These are phyloP conservation scores for Boletus reticuloceps DNA, from an alignment of 768 basidiomycete species.

Conservation along the genomic window DNA sequence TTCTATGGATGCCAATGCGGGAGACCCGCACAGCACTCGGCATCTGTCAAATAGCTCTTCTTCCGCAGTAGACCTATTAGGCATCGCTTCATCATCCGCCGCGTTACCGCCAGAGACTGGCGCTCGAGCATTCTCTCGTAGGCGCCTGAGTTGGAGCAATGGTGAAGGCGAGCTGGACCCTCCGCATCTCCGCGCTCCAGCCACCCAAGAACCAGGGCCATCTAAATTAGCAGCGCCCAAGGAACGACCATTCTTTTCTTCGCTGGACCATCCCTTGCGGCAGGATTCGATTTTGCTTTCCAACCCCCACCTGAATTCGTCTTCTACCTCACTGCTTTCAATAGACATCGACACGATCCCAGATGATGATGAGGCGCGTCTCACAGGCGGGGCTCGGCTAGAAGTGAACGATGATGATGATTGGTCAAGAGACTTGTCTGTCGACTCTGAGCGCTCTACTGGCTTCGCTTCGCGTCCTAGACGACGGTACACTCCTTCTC, in stretches of 20 bases:
- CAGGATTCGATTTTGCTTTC: slow-evolving; percentile 38
- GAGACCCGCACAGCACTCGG: background rate
- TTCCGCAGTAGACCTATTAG: slow-evolving; percentile 53
- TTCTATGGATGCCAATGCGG: slow-evolving; percentile 13
- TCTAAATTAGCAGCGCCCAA: slow-evolving; percentile 20
- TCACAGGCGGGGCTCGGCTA: slow-evolving; percentile 48
- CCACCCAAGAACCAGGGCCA: slow-evolving; percentile 19
- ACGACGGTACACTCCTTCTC: slow-evolving; percentile 48
- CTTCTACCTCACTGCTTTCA: slow-evolving; percentile 51
- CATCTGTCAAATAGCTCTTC: slow-evolving; percentile 40
- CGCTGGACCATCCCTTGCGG: slow-evolving; percentile 34
- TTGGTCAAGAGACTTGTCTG: slow-evolving; percentile 21
- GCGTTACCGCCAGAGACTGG: slow-evolving; percentile 29
- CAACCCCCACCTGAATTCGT: slow-evolving; percentile 45
- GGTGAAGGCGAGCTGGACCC: slow-evolving; percentile 47
- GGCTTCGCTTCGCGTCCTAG: slow-evolving; percentile 38
- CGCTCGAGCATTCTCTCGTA: slow-evolving; percentile 39
- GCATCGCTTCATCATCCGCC: slow-evolving; percentile 36
- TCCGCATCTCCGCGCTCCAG: slow-evolving; percentile 21
- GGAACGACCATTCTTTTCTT: slow-evolving; percentile 48
- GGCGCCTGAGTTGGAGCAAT: slow-evolving; percentile 59
- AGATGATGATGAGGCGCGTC: slow-evolving; percentile 58
- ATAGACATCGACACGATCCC: slow-evolving; percentile 36
- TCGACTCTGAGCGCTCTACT: slow-evolving; percentile 50
- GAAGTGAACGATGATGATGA: slow-evolving; percentile 23